Evolutionary conservation across 768 basidiomycete genomes (phyloP).

Genomic region (Xerocomellus dryophilus): DNA sequence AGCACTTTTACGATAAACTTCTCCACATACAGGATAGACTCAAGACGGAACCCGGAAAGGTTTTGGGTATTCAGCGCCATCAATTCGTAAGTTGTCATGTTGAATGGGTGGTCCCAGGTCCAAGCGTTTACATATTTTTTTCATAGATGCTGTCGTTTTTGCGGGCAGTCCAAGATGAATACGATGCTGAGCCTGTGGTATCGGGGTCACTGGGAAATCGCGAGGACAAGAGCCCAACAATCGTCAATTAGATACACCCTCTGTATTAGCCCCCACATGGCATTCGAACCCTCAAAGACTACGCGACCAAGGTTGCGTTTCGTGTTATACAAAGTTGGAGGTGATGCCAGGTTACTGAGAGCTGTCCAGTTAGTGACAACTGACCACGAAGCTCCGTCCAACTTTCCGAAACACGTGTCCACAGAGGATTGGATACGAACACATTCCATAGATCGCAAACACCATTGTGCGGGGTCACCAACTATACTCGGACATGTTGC

Average conservation of each 20-base stretch:
- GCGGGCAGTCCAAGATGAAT: slow-evolving; percentile 55
- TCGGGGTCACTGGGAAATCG: background rate
- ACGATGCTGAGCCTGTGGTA: slow-evolving; percentile 16
- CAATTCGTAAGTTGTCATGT: slow-evolving; percentile 48
- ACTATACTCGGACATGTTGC: background rate
- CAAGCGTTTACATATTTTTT: slow-evolving; percentile 3
- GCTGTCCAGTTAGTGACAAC: too few species aligned
- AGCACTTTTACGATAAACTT: slow-evolving; percentile 86
- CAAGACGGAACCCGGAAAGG: slow-evolving; percentile 72
- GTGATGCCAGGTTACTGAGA: background rate
- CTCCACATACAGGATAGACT: slow-evolving; percentile 68
- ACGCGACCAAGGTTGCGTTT: background rate
- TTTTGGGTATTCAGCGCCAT: slow-evolving; percentile 69
- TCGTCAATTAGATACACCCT: background rate
- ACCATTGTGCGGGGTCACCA: background rate
- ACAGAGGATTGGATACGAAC: background rate
- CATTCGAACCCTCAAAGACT: background rate
- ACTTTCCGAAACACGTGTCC: too few species aligned
- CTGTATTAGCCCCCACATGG: background rate
- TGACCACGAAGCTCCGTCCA: too few species aligned
- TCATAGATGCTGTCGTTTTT: slow-evolving; percentile 65
- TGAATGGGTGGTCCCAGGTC: background rate
- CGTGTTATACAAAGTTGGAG: background rate
- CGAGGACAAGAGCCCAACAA: background rate
- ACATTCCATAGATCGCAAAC: background rate